Base-by-base conservation (phyloP, 148 eudicot genomes). In the Mesembryanthemum crystallinum region DNA sequence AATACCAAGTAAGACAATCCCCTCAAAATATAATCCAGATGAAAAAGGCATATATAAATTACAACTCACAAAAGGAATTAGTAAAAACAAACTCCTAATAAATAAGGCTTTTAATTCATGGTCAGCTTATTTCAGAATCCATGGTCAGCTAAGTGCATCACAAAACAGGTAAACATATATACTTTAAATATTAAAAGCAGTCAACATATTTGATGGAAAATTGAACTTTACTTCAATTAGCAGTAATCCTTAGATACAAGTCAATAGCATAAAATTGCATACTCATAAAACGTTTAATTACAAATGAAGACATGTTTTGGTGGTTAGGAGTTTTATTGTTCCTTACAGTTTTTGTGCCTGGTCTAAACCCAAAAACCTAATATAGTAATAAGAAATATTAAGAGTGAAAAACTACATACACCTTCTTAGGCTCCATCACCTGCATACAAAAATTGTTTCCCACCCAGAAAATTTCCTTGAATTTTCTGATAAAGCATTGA, bases 151-250 rank as follows among this genome's bases (percentile, higher is more conserved):
- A 66, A 23, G 54, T 42, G 37, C 67, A 73, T 20, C 55, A 45
- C 25, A 37, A 64, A 9, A 47, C 21, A 54, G 30, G 47, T 6
- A 17, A 55, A 12, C 25, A 67, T 18, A 30, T 29, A 57, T 33
- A 67, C 17, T 67, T 39, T 0, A 64, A 10, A 68, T 14, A 61
- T 45, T 29, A 25, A 14, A n/a, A 65, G 49, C 20, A 59, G 83
- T 71, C 79, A 76, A 76, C 60, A 75, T 42, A 39, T 54, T 52
- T 57, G 37, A 33, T 43, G 64, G 49, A 47, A 57, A 8, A 27
- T 76, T 39, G 73, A 57, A 66, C 75, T 76, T 80, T 71, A 54
- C 79, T 71, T 80, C 73, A 47, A 59, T 0, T 42, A 65, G 62
- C 73, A 76, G 76, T 52, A 33, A 80, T 28, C 29, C 43, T 3